Conservation (phyloP, 176 grass and related monocot species). For the Oryza punctata region DNA sequence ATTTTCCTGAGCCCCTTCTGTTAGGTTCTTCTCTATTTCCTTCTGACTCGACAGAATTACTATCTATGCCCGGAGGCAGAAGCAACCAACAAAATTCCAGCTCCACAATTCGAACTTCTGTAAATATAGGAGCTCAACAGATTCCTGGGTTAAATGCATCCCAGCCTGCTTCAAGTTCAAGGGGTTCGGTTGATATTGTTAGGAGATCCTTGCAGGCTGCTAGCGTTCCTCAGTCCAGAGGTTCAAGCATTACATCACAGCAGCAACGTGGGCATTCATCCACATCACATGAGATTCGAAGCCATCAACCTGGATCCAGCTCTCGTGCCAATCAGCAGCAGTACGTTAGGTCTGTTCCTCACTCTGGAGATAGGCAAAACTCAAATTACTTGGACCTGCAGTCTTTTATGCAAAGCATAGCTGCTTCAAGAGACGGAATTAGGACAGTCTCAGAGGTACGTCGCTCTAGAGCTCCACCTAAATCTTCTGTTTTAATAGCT, state of each 20-base stretch:
- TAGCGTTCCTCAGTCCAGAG: conserved; percentile 37
- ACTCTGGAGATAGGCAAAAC: conserved; percentile 45
- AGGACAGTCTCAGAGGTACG: conserved; percentile 58
- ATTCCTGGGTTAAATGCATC: conserved; percentile 24
- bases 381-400: conserved; percentile 53
- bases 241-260: conserved; percentile 37
- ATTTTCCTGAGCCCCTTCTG: conserved; percentile 40
- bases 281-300: conserved; percentile 39
- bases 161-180: conserved; percentile 37
- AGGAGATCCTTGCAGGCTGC: conserved; percentile 48
- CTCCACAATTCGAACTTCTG: conserved; percentile 36
- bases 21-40: conserved; percentile 44
- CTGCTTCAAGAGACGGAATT: conserved; percentile 57
- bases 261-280: conserved; percentile 46
- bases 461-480: not conserved
- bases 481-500: not conserved
- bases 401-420: conserved; percentile 61
- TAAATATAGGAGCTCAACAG: conserved; percentile 45
- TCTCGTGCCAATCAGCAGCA: conserved; percentile 49
- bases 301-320: conserved; percentile 47
- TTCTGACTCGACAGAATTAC: conserved; percentile 46
- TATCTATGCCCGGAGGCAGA: conserved; percentile 44
- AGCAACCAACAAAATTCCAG: conserved; percentile 41
- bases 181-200: conserved; percentile 31
- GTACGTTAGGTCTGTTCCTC: conserved; percentile 40